Base-by-base conservation (phyloP, 495 filamentous ascomycete genomes). In the Cryomyces minteri region DNA sequence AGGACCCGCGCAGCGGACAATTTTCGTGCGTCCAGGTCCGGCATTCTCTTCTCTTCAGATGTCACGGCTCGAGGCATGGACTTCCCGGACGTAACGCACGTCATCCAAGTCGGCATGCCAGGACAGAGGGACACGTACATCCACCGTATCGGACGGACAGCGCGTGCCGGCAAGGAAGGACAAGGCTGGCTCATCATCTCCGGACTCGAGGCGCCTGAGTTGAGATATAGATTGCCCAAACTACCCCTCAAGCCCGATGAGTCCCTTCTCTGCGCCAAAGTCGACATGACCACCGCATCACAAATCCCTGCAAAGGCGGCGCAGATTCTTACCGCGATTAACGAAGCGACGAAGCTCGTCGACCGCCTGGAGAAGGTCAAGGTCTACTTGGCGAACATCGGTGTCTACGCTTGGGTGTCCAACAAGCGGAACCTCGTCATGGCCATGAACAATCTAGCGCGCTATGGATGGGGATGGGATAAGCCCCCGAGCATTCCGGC, bases 11-110 rank as follows among this genome's bases (percentile, higher is more conserved):
- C 69, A n/a, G 72, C 90, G 70, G 12, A 84, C 0, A 45, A 31
- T 11, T 98, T 98, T 73, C 74, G 78, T 18, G 54, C 47, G 4
- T 64, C 73, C 7, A 45, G 64, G 11, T 70, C 72, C 29, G 88
- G 67, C 31, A 80, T 98, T 44, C 71, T 98, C 29, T 73, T 96
- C 59, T 88, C 88, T 1, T 87, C 86, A 4, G 90, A 98, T 61
- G 88, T 98, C 29, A 90, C 88, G 1, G 85, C 90, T 10, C 78
- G 90, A 57, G 90, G 90, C 54, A 88, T 95, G 85, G 88, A 95
- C 59, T 95, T 95, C 66, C 87, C 88, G 44, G 78, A 86, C 51
- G 88, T 95, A 43, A 80, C 86, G 39, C 75, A 94, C 51, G 87
- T 95, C 50, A 76, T 95, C 55, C 88, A 95, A 57, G 59, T 88